Evolutionary conservation across 2,329 filamentous ascomycete species (phyloP).

Genomic region (Thielaviopsis euricoi): DNA sequence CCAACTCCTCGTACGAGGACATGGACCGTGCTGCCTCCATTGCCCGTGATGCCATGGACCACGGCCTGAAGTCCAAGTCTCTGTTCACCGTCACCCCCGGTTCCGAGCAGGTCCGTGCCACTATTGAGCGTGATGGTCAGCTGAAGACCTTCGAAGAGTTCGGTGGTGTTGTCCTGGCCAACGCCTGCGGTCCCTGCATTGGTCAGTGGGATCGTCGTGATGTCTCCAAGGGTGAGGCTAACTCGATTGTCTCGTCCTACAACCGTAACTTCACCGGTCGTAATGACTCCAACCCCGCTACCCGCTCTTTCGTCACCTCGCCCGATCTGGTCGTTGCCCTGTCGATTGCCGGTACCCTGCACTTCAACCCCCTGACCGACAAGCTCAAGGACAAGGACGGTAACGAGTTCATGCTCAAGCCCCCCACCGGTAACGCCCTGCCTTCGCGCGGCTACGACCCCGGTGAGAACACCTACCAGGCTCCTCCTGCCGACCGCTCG

Average conservation of each 20-base stretch:
- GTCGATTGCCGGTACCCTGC: slow-evolving; percentile 65
- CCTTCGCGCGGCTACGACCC: slow-evolving; percentile 74
- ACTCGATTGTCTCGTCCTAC: slow-evolving; percentile 97
- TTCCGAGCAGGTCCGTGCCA: slow-evolving; percentile 91
- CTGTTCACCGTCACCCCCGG: slow-evolving; percentile 91
- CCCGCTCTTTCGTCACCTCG: slow-evolving; percentile 83
- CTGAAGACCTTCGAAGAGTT: slow-evolving; percentile 93
- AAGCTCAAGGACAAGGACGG: slow-evolving; percentile 87
- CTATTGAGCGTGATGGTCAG: slow-evolving; percentile 79
- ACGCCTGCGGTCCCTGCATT: slow-evolving; percentile 85
- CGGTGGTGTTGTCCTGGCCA: slow-evolving; percentile 84
- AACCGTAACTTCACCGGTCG: slow-evolving; percentile 99
- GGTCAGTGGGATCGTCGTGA: slow-evolving; percentile 91
- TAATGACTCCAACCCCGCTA: slow-evolving; percentile 90
- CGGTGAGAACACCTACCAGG: slow-evolving; percentile 88
- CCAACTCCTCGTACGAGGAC: slow-evolving; percentile 73
- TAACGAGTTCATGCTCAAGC: slow-evolving; percentile 80
- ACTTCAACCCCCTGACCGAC: slow-evolving; percentile 93
- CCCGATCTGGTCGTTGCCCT: slow-evolving; percentile 80
- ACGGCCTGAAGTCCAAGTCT: slow-evolving; percentile 86
- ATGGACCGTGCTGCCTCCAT: slow-evolving; percentile 91
- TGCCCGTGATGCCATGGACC: slow-evolving; percentile 74
- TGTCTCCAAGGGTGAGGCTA: slow-evolving; percentile 85
- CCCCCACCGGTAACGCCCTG: slow-evolving; percentile 67
- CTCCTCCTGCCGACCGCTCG: slow-evolving; percentile 65